These are phyloP conservation scores for Cryphonectria radicalis DNA, from an alignment of 2,329 filamentous ascomycete genomes.

Conservation along the genomic window DNA sequence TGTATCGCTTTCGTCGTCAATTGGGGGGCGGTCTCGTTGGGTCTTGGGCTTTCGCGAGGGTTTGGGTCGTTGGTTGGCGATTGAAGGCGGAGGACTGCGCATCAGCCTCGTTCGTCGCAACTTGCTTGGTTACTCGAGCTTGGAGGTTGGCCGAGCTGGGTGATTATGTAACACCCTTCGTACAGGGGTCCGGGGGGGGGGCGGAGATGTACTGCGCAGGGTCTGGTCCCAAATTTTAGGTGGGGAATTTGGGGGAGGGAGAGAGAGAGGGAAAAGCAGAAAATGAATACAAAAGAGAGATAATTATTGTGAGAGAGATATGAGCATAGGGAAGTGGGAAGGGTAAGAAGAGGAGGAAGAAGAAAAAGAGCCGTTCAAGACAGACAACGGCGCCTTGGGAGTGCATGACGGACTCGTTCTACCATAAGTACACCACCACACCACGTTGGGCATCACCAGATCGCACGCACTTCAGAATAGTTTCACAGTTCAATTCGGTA, in stretches of 20 bases:
- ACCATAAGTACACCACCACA: not conserved
- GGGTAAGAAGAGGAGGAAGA: not conserved
- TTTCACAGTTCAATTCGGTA: not conserved
- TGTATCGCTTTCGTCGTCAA: not conserved
- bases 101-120: no score
- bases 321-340: no score
- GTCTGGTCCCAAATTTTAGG: no score
- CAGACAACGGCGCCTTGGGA: not conserved
- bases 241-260: no score
- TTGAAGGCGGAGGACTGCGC: not conserved
- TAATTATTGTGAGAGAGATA: no score
- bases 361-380: not conserved
- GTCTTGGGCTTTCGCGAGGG: not conserved
- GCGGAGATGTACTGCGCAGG: no score
- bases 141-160: constrained; percentile 9
- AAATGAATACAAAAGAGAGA: not conserved
- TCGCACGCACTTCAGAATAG: not conserved
- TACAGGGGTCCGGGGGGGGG: not conserved
- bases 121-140: constrained; percentile 15
- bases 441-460: not conserved
- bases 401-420: not conserved
- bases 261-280: no score
- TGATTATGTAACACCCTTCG: constrained; percentile 1
- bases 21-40: not conserved
- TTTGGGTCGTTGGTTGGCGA: not conserved